Percentiles rank a stretch among this genome's conserved stretches.
Evolutionary conservation across 768 basidiomycete genomes (phyloP).

Genomic region (Mycena crocata): DNA sequence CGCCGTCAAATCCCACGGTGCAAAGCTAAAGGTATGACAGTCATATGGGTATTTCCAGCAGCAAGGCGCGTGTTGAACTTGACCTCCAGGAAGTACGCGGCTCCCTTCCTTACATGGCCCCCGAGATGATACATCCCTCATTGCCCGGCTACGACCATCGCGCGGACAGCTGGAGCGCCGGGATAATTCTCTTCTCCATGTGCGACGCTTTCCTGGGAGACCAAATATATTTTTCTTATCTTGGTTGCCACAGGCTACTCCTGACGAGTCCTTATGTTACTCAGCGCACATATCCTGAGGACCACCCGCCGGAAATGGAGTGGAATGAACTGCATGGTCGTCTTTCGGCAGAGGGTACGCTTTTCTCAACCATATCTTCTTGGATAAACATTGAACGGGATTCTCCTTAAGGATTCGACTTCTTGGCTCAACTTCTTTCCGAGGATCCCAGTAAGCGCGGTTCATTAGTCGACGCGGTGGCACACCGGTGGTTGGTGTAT

Average conservation of each 20-base stretch:
- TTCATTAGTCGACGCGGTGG: neutral
- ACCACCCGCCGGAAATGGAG: too few species aligned
- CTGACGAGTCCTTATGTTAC: neutral
- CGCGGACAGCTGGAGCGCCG: conserved; percentile 17
- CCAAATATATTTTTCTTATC: neutral
- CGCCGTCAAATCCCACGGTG: neutral
- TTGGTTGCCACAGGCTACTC: neutral
- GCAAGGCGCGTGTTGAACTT: too few species aligned
- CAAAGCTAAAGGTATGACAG: neutral
- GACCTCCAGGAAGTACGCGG: conserved; percentile 5
- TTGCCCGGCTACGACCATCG: neutral
- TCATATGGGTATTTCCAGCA: neutral
- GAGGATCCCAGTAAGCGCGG: neutral
- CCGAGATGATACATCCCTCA: neutral
- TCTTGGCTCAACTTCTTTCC: neutral
- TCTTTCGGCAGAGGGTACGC: conserved; percentile 6
- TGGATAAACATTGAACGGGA: neutral
- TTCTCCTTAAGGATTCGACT: neutral
- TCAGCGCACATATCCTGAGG: too few species aligned
- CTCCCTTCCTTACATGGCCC: conserved; percentile 15
- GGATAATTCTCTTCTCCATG: conserved; percentile 8
- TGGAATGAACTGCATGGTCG: too few species aligned
- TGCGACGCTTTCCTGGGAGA: neutral
- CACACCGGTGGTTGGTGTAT: conserved; percentile 9
- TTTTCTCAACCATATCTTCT: neutral